These are phyloP conservation scores for Mucor sp. DNA, from an alignment of 371 early-diverging fungal genomes.

Conservation along the genomic window DNA sequence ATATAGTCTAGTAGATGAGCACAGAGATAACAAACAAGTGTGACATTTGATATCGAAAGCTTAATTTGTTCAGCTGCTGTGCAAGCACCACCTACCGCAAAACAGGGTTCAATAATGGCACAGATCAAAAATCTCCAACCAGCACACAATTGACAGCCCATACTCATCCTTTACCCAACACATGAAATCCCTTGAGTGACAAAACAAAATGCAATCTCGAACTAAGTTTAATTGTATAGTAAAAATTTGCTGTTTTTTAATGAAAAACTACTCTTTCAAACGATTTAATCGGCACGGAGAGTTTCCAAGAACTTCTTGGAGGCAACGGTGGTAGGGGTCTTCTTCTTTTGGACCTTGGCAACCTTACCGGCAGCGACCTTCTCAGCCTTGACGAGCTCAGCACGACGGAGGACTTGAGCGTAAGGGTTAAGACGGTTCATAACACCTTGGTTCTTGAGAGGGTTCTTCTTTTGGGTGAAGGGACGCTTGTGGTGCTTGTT, in stretches of 20 bases:
- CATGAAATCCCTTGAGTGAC: not conserved
- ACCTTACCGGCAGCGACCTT: constrained; percentile 73
- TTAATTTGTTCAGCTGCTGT: too few relatives aligned
- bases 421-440: constrained; percentile 97
- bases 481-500: constrained; percentile 83
- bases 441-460: constrained; percentile 91
- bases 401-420: constrained; percentile 86
- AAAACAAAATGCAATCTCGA: constrained; percentile 3
- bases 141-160: too few relatives aligned
- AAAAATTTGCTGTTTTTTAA: constrained; percentile 2
- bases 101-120: not conserved
- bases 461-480: constrained; percentile 97
- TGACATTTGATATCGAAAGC: too few relatives aligned
- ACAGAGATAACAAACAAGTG: not conserved
- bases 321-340: constrained; percentile 43
- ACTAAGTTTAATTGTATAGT: not conserved
- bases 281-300: constrained; percentile 62
- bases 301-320: constrained; percentile 67
- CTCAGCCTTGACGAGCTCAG: constrained; percentile 71
- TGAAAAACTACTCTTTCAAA: not conserved
- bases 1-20: not conserved
- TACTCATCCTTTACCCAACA: too few relatives aligned
- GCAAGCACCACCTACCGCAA: not conserved
- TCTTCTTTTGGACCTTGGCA: constrained; percentile 58
- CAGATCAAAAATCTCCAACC: not conserved